Evolutionary conservation across 768 basidiomycete genomes (phyloP), one percentile per base, ranked within the genome.

Genomic region (Collybia nuda): DNA sequence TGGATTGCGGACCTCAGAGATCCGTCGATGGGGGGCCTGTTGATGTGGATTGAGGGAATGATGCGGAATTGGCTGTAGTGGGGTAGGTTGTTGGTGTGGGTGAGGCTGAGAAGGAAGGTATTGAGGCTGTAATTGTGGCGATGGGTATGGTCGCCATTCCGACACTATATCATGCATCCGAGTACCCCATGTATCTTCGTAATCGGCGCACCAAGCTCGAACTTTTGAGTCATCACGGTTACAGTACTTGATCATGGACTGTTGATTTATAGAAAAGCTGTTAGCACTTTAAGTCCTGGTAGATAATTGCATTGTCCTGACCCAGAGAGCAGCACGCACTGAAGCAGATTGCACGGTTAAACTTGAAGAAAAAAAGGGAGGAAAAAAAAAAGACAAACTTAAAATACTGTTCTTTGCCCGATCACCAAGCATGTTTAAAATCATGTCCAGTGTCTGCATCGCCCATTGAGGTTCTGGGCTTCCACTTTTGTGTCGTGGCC

Each of bases 161-260:
- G 68, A 69, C 32, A 67, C 74, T 48, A 72, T 69, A 49, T 84
- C 82, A 22, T 71, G 69, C 22, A 84, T 75, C 50, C 75, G 75
- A 48, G 83, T 79, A 18, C 88, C 88, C 79, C 81, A 86, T 17
- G 78, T 63, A 51, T 83, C 84, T 60, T 85, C 82, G 48, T 86
- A 86, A 38, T 85, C 80, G 32, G 70, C 67, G 44, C 75, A 79
- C 86, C 82, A 86, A 32, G 66, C 68, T n/a, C 76, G 72, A 53
- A 88, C 60, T 48, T 73, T 73, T 21, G 73, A 68, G 52, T 81
- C 81, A 51, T 85, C 80, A 22, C 77, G 69, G 51, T 79, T 75
- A 50, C 75, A 77, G 59, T 87, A 86, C 62, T 82, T 85, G 67
- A 84, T 77, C 51, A 86, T 76, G 14, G 84, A 74, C 87, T 88